A percentile compares a stretch with the other conserved stretches of the same genome.
These are phyloP conservation scores for Metarhizium sp. DNA, from an alignment of 2,329 filamentous ascomycete species.

Conservation along the genomic window DNA sequence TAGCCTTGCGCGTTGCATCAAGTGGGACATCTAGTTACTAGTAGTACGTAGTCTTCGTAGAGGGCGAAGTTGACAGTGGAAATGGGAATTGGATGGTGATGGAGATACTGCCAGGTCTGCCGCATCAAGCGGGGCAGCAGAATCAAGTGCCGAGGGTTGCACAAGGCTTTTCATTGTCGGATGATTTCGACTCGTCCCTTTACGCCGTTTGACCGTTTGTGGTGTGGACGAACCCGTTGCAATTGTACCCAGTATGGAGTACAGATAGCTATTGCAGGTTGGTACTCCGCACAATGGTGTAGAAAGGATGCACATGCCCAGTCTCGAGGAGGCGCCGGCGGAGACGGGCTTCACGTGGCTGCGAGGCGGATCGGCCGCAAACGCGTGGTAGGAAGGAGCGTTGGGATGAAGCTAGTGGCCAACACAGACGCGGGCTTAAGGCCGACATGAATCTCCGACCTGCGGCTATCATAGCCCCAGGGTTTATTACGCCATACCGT, in stretches of 20 bases:
- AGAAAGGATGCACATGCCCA: not conserved
- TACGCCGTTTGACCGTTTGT: not conserved
- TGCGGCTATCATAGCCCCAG: not conserved
- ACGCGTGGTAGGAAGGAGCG: not conserved
- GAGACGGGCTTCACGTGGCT: slow-evolving; percentile 8
- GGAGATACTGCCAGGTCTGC: too few species aligned
- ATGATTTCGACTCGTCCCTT: not conserved
- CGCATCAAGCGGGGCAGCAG: not conserved
- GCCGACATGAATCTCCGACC: not conserved
- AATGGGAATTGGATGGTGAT: too few species aligned
- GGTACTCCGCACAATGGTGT: too few species aligned
- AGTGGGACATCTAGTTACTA: not conserved
- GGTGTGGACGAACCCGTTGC: not conserved
- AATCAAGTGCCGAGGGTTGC: not conserved
- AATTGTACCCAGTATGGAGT: too few species aligned
- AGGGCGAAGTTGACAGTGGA: too few species aligned
- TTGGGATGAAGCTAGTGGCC: not conserved
- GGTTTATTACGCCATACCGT: not conserved
- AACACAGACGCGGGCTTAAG: not conserved
- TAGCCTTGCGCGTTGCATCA: too few species aligned
- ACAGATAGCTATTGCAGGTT: too few species aligned
- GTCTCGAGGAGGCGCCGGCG: not conserved
- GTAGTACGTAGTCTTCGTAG: too few species aligned
- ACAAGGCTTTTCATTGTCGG: not conserved
- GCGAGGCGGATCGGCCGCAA: not conserved